Base-by-base conservation (phyloP, 805 yeast genomes). In the Metschnikowia borealis region DNA sequence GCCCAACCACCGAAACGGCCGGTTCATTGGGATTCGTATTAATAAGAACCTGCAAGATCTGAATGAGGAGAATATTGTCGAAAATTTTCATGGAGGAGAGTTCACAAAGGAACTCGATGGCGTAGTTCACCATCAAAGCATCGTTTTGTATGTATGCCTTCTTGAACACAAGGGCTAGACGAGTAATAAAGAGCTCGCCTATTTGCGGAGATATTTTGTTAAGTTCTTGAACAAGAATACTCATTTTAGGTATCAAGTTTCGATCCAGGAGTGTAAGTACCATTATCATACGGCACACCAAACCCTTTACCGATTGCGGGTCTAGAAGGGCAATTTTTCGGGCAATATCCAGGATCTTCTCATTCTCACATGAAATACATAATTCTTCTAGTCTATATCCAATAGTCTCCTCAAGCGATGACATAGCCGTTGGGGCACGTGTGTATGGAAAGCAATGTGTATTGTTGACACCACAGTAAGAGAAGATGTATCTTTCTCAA, bases 161-260 rank as follows among this genome's bases (percentile, higher is more conserved):
- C 41, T 83, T 75, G 65, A 88, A 87, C 50, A 76, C 82, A 3
- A 82, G 58, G 1, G 85, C 69, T 26, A 84, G 64, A 52, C 94
- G 71, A 7, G 74, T 60, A 0, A 76, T 62, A 32, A 87, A 54
- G 4, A 84, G 62, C 49, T 77, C 77, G 2, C 96, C 96, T 15
- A 88, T 67, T 34, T 78, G 78, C 0, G 95, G 94, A 3, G 87
- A 63, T 55, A 84, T 80, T 5, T 86, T 77, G 64, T 87, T 85
- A 10, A 89, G 46, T 0, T 84, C 74, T 1, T 84, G 74, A 0
- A 79, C 74, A 34, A 89, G 58, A 0, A 86, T 69, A 0, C 90
- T 81, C 56, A 78, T 83, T 0, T 77, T 74, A 0, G 80, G 65
- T 0, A 86, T 54, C 51, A 64, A 69, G 0, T 69, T 55, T 15